Evolutionary conservation across 1,284 basidiomycete genomes (phyloP).

Genomic region (Ustilago nuda): DNA sequence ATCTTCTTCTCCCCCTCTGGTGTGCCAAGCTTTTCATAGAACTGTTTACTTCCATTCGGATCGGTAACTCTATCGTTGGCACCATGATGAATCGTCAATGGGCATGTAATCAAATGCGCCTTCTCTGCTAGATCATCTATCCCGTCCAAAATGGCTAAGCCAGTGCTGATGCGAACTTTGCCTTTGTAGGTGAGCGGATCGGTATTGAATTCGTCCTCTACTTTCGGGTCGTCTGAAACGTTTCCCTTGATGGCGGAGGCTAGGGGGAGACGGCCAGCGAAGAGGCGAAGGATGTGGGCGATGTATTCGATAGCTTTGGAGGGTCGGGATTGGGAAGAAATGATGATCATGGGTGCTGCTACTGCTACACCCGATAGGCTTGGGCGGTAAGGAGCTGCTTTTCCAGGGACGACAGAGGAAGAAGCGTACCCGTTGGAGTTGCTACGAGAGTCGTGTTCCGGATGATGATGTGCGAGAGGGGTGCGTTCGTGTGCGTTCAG

Average conservation of each 20-base stretch:
- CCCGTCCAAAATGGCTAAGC: constrained; percentile 71
- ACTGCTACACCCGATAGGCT: constrained; percentile 69
- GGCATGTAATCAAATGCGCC: constrained; percentile 66
- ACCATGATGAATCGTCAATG: constrained; percentile 72
- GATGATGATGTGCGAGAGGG: constrained; percentile 22
- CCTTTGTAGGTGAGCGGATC: constrained; percentile 72
- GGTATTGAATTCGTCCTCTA: constrained; percentile 64
- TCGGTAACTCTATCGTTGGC: constrained; percentile 71
- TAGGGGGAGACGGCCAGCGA: constrained; percentile 71
- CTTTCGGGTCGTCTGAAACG: constrained; percentile 72
- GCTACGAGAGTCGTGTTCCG: constrained; percentile 7
- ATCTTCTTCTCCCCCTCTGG: constrained; percentile 70
- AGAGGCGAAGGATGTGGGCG: constrained; percentile 68
- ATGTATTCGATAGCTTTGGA: constrained; percentile 68
- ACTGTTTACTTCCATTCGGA: constrained; percentile 69
- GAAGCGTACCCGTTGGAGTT: constrained; percentile 2
- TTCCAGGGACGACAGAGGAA: constrained; percentile 18
- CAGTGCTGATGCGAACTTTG: constrained; percentile 71
- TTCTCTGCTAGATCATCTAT: constrained; percentile 69
- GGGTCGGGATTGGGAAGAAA: constrained; percentile 69
- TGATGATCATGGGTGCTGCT: constrained; percentile 72
- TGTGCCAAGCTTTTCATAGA: constrained; percentile 69
- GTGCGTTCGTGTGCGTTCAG: constrained; percentile 34
- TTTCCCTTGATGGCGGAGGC: constrained; percentile 71
- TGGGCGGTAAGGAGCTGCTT: constrained; percentile 42